Evolutionary conservation across 2,329 filamentous ascomycete genomes (phyloP).

Genomic region (Fusarium denticulatum): DNA sequence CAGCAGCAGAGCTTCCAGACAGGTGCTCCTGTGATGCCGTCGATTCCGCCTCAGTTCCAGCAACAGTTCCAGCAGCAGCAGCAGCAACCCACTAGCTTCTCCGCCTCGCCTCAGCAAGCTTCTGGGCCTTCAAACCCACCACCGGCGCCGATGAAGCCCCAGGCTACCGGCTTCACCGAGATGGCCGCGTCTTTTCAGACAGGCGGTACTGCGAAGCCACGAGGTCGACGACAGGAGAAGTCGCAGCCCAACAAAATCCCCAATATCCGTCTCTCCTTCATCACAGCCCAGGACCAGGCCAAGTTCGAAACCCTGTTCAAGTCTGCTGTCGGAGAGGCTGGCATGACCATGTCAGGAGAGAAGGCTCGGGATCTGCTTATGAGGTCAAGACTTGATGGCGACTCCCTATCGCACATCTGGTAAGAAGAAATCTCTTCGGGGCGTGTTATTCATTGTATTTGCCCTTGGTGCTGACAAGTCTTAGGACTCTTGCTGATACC

Average conservation of each 20-base stretch:
- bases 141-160: slow-evolving; percentile 70
- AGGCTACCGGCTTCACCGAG: slow-evolving; percentile 71
- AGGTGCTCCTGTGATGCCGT: slow-evolving; percentile 67
- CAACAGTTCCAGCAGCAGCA: slow-evolving; percentile 65
- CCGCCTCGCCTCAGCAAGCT: slow-evolving; percentile 60
- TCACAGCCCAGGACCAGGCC: slow-evolving; percentile 91
- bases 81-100: slow-evolving; percentile 57
- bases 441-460: background rate
- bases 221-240: slow-evolving; percentile 60
- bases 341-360: slow-evolving; percentile 89
- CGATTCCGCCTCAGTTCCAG: slow-evolving; percentile 69
- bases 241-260: slow-evolving; percentile 78
- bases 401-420: slow-evolving; percentile 93
- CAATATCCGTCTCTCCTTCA: slow-evolving; percentile 93
- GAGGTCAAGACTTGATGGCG: slow-evolving; percentile 87
- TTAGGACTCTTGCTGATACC: slow-evolving; percentile 89
- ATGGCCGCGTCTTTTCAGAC: slow-evolving; percentile 75
- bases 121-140: slow-evolving; percentile 61
- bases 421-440: slow-evolving; percentile 54
- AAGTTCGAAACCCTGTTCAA: slow-evolving; percentile 99
- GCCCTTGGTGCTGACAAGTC: slow-evolving; percentile 25
- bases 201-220: slow-evolving; percentile 55
- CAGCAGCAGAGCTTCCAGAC: slow-evolving; percentile 70
- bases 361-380: slow-evolving; percentile 90
- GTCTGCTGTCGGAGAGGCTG: slow-evolving; percentile 85